Base-by-base conservation (phyloP, 2,329 filamentous ascomycete species). In the Calonectria pseudoturangicola region DNA sequence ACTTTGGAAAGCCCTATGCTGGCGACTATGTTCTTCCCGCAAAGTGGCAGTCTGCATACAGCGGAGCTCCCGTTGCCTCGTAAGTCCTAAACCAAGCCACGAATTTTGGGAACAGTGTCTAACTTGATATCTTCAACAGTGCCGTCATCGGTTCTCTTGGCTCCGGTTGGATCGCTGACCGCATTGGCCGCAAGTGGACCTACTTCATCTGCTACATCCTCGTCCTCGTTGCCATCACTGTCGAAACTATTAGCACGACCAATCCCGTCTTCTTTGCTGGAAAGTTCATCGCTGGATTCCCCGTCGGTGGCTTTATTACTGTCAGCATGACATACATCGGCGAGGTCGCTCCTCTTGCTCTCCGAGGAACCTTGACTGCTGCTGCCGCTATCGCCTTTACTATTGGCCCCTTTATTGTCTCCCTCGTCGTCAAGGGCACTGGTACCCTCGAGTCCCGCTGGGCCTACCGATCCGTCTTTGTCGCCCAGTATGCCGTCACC, bases 11-110 rank as follows among this genome's bases (percentile, higher is more conserved):
- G 9, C 33, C 70, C 39, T 76, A 64, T 28, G 71, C 5, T 0
- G 74, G 51, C 27, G 47, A 73, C 60, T 76, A 76, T 51, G 74
- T 76, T 7, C 66, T 76, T 1, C 73, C 73, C 13, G 74, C 74
- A 4, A 70, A 47, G 16, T 76, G 74, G 74, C 74, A 76, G 66
- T 75, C 74, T 16, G 74, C 74, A 9, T 76, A 75, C n/a, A 75
- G 71, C 28, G 74, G 73, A n/a, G 74, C 41, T 18, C 74, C 74
- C 15, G 73, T 76, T 68, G 74, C 74, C 33, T 74, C 74, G 74
- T 75, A 65, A 69, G 74, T 74, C 8, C 41, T 36, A 8, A 50
- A 21, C 9, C 10, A 15, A 45, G 18, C 5, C 18, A 18, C 7
- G 39, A 33, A 63, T 2, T 2, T n/a, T 28, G 7, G 2, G 3